Conservation (phyloP, 2,329 filamentous ascomycete genomes). For the Stagonosporopsis chrysanthemi region DNA sequence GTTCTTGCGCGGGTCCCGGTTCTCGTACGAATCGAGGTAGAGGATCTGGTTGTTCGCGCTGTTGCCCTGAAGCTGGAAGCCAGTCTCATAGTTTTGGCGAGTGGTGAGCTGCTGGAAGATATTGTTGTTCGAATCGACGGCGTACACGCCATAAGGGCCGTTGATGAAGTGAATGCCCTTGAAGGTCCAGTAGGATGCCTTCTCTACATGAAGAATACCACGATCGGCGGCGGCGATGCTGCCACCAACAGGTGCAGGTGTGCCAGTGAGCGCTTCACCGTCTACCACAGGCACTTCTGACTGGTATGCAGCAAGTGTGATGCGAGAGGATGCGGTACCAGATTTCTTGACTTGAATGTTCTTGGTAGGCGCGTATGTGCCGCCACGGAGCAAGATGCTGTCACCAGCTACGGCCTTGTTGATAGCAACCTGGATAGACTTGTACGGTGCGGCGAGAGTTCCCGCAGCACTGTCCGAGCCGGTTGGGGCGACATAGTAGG, state of each 20-base stretch:
- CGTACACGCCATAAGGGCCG: conserved; percentile 52
- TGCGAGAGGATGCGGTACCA: conserved; percentile 52
- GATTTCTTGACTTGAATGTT: conserved; percentile 57
- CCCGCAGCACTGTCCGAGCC: conserved; percentile 52
- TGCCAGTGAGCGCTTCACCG: conserved; percentile 52
- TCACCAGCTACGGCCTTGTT: conserved; percentile 57
- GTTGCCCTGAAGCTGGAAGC: conserved; percentile 50
- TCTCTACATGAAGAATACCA: conserved; percentile 58
- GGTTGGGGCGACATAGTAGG: conserved; percentile 57
- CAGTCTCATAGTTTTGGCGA: conserved; percentile 52
- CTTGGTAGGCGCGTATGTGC: conserved; percentile 55
- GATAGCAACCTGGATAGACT: conserved; percentile 58
- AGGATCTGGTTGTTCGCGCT: conserved; percentile 34
- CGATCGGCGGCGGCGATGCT: conserved; percentile 53
- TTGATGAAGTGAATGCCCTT: conserved; percentile 51
- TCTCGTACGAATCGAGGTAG: conserved; percentile 36
- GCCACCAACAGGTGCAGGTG: conserved; percentile 53
- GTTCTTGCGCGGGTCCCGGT: conserved; percentile 57
- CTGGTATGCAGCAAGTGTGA: conserved; percentile 54
- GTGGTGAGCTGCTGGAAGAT: conserved; percentile 49
- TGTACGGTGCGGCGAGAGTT: conserved; percentile 51
- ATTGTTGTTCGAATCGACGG: conserved; percentile 46
- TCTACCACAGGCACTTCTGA: conserved; percentile 57
- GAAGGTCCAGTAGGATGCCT: conserved; percentile 57
- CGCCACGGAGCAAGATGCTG: conserved; percentile 55